These are phyloP conservation scores for Daldinia concentrica DNA, from an alignment of 495 filamentous ascomycete species.

Conservation along the genomic window DNA sequence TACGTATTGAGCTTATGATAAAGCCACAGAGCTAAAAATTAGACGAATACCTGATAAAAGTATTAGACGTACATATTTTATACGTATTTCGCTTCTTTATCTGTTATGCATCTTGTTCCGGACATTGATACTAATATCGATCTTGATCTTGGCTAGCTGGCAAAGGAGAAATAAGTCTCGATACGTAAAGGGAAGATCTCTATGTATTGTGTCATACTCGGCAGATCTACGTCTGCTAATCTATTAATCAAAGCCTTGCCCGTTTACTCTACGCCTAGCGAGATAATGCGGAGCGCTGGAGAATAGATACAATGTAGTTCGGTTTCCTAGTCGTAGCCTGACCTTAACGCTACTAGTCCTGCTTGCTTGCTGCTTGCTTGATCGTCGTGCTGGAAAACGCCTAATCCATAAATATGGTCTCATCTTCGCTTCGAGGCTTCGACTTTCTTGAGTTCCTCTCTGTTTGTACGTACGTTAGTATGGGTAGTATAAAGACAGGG, in stretches of 20 bases:
- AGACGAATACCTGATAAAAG: slow-evolving; percentile 42
- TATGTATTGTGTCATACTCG: neutral
- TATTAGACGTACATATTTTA: slow-evolving; percentile 9
- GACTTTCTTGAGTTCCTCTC: slow-evolving; percentile 94
- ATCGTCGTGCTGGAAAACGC: neutral
- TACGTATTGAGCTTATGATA: slow-evolving; percentile 26
- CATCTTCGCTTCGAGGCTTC: slow-evolving; percentile 70
- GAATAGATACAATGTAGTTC: slow-evolving; percentile 25
- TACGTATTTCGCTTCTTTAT: neutral
- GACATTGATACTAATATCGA: neutral
- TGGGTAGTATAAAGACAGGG: neutral
- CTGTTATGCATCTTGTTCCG: neutral
- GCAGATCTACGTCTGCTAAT: slow-evolving; percentile 8
- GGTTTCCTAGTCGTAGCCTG: neutral
- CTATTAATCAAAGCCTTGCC: slow-evolving; percentile 21
- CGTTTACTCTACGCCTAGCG: neutral
- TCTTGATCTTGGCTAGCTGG: neutral
- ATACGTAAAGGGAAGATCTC: neutral
- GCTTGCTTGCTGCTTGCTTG: neutral
- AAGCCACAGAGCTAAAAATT: slow-evolving; percentile 23
- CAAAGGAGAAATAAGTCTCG: neutral
- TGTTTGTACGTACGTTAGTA: slow-evolving; percentile 52
- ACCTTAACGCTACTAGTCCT: neutral
- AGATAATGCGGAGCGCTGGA: neutral
- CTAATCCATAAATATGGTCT: slow-evolving; percentile 1